Evolutionary conservation across 192 early-diverging fungal genomes (phyloP).

Genomic region (Spizellomyces sp.): DNA sequence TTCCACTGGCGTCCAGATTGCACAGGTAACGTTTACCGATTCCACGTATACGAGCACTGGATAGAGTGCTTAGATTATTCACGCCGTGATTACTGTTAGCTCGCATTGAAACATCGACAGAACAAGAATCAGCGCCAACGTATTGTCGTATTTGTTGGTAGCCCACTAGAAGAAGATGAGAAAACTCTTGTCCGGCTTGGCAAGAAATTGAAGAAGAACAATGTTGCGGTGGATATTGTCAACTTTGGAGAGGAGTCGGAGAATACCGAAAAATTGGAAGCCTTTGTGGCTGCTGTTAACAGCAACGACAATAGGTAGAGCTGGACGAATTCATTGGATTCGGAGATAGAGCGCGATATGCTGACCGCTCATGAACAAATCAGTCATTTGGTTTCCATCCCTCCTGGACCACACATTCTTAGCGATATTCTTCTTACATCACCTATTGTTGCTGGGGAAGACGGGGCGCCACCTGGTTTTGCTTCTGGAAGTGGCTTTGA

Average conservation of each 20-base stretch:
- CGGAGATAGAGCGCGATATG: conserved; percentile 5
- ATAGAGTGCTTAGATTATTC: neutral
- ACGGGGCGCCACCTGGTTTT: conserved; percentile 73
- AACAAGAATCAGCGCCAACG: conserved; percentile 95
- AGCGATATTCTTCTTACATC: conserved; percentile 85
- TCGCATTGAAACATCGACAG: conserved; percentile 95
- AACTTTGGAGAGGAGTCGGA: conserved; percentile 93
- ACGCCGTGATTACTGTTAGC: conserved; percentile 39
- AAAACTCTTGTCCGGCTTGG: conserved; percentile 80
- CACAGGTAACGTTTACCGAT: conserved; percentile 64
- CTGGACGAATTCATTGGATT: conserved; percentile 9
- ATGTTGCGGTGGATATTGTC: conserved; percentile 90
- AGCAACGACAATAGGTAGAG: conserved; percentile 84
- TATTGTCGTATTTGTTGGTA: conserved; percentile 92
- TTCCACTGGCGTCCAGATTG: conserved; percentile 90
- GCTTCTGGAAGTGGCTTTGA: conserved; percentile 74
- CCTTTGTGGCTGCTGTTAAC: conserved; percentile 89
- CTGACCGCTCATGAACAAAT: neutral
- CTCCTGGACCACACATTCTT: conserved; percentile 91
- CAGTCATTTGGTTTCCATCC: conserved; percentile 88
- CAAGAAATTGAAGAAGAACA: conserved; percentile 99
- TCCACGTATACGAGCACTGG: neutral
- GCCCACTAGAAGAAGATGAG: conserved; percentile 81
- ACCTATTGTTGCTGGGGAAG: conserved; percentile 83
- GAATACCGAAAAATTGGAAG: conserved; percentile 88